A percentile compares a stretch with the other conserved stretches of the same genome.
phyloP scores from a whole-genome alignment of 495 filamentous ascomycete species.

The Penicillium simplicissimum region DNA sequence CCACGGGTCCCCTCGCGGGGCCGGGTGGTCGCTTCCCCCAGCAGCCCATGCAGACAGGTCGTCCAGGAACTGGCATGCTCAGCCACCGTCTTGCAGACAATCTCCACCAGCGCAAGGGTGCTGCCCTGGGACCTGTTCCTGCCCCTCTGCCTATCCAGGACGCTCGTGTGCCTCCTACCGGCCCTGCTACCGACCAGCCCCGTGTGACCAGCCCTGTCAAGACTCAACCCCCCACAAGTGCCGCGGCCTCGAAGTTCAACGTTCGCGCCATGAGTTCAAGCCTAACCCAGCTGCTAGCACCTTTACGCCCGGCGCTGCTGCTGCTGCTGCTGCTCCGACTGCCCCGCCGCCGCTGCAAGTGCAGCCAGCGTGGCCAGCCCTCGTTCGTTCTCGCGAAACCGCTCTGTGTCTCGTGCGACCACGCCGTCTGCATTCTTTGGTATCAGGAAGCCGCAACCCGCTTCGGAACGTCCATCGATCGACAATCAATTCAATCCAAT shows the following conservation, averaged over 20 bases:
- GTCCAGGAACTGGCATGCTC: slow-evolving; percentile 48
- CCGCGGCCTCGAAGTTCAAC: slow-evolving; percentile 69
- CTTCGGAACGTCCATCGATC: slow-evolving; percentile 59
- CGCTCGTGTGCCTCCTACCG: slow-evolving; percentile 48
- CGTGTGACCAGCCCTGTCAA: slow-evolving; percentile 46
- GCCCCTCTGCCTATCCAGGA: slow-evolving; percentile 58
- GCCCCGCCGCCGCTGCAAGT: slow-evolving; percentile 46
- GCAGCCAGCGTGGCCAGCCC: slow-evolving; percentile 51
- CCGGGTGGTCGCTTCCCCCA: slow-evolving; percentile 38
- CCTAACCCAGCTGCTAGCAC: slow-evolving; percentile 75
- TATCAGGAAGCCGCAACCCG: slow-evolving; percentile 59
- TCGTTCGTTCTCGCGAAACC: slow-evolving; percentile 52
- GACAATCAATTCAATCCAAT: slow-evolving; percentile 71
- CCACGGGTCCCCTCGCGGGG: slow-evolving; percentile 46
- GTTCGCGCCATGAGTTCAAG: slow-evolving; percentile 78
- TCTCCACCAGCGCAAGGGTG: slow-evolving; percentile 57
- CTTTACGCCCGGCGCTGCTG: slow-evolving; percentile 70
- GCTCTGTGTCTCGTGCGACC: slow-evolving; percentile 52
- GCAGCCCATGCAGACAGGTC: slow-evolving; percentile 45
- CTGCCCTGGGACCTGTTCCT: slow-evolving; percentile 46
- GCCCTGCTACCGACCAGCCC: slow-evolving; percentile 48
- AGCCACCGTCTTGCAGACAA: slow-evolving; percentile 56
- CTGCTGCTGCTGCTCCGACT: slow-evolving; percentile 62
- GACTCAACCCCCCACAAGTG: slow-evolving; percentile 51
- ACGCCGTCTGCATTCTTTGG: slow-evolving; percentile 56